Evolutionary conservation across 257 asterid genomes (phyloP), one percentile per base, ranked within the genome.

Genomic region (Penstemon eatonii): DNA sequence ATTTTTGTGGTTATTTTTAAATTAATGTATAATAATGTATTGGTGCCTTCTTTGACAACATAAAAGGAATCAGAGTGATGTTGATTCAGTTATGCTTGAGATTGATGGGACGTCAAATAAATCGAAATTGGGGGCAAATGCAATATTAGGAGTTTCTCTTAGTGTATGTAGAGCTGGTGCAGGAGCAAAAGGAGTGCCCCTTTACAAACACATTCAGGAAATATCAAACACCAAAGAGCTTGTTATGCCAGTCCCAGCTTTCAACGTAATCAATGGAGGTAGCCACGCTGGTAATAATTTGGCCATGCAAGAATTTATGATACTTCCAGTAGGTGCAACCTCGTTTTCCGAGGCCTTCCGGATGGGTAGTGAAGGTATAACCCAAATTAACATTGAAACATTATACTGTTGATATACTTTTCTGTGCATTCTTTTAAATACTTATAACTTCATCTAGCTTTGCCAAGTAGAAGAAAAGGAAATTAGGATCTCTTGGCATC

Each of bases 291-390:
- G 99, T 13, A 93, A 90, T 82, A 93, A 93, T 79, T 75, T 93
- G 71, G 99, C 99, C 51, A 93, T 93, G 97, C 97, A 93, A 71
- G 99, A 93, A 69, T 93, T 93, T 73, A 93, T 93, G 99, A 90
- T 93, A 64, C 76, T 93, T 57, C 99, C 99, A 5, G 97, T 93
- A 3, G 99, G 99, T 71, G 99, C 99, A 37, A 50, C 85, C 73
- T 56, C 96, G 5, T 93, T 93, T 75, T 76, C 96, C 3, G 97
- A 90, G 79, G 99, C 97, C 8, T 86, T 93, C 69, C 80, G 82
- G 39, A 90, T 93, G 97, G 97, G 99, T 11, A 93, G 96, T 68
- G 99, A 93, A 90, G 96, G 99, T 91, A 19, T 19, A 19, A 19
- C 25, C 1, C 25, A 19, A 19, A 19, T 19, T 19, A 19, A 19